These are phyloP conservation scores for Mycogone perniciosa DNA, from an alignment of 2,329 filamentous ascomycete genomes.

Conservation along the genomic window DNA sequence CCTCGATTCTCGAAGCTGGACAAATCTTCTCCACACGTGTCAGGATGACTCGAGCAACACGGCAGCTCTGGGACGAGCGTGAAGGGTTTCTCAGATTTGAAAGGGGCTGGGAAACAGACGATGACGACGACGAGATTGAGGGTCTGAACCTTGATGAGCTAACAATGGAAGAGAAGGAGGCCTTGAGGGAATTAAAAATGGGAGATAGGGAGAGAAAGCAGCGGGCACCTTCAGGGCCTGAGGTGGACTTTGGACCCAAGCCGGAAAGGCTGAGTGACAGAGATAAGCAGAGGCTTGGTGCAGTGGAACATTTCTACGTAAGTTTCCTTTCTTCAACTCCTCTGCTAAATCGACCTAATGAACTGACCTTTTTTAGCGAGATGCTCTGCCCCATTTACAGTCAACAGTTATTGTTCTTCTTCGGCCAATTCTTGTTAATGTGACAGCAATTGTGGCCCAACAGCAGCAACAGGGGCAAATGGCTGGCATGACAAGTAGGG, in stretches of 20 bases:
- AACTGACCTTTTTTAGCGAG: constrained; percentile 46
- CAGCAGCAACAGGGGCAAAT: constrained; percentile 27
- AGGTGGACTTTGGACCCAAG: constrained; percentile 43
- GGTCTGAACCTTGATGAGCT: constrained; percentile 42
- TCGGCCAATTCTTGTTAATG: constrained; percentile 80
- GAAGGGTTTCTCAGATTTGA: constrained; percentile 89
- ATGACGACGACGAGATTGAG: constrained; percentile 41
- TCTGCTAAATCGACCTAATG: constrained; percentile 1
- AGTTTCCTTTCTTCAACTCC: constrained; percentile 31
- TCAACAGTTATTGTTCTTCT: constrained; percentile 89
- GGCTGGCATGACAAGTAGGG: constrained; percentile 34
- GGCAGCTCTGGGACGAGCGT: constrained; percentile 90
- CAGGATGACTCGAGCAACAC: constrained; percentile 83
- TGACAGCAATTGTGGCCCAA: constrained; percentile 70
- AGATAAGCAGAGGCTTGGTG: constrained; percentile 58
- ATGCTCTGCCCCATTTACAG: constrained; percentile 78
- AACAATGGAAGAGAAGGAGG: constrained; percentile 34
- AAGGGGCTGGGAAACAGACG: constrained; percentile 68
- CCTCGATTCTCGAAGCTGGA: constrained; percentile 91
- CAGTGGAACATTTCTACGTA: constrained; percentile 81
- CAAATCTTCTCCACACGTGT: constrained; percentile 86
- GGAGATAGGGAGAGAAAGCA: constrained; percentile 28
- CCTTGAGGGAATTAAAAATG: constrained; percentile 36
- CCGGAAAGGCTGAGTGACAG: constrained; percentile 43
- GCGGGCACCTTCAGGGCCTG: constrained; percentile 18